A percentile compares a stretch with the other conserved stretches of the same genome.
Evolutionary conservation across 1,284 basidiomycete species (phyloP).

Genomic region (Schizophyllum amplum): DNA sequence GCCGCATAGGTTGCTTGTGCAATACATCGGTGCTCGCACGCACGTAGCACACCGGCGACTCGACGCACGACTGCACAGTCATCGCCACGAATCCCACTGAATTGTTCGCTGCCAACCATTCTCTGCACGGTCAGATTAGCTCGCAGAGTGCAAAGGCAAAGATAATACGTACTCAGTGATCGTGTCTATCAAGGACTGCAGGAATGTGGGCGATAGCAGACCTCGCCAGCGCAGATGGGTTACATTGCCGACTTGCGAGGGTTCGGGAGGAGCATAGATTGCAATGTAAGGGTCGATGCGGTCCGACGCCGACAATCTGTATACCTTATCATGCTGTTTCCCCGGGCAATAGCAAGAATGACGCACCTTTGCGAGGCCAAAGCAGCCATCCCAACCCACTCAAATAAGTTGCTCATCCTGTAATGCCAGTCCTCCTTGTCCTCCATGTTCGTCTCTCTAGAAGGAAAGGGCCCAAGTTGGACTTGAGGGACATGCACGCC

Average conservation of each 20-base stretch:
- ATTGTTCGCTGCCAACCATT: neutral
- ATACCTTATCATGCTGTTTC: neutral
- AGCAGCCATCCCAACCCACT: slow-evolving; percentile 61
- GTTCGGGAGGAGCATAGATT: neutral
- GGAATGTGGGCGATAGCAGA: slow-evolving; percentile 40
- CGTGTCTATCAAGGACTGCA: slow-evolving; percentile 28
- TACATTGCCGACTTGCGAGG: slow-evolving; percentile 28
- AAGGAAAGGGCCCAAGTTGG: slow-evolving; percentile 19
- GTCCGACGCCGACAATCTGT: slow-evolving; percentile 27
- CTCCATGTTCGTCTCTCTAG: slow-evolving; percentile 19
- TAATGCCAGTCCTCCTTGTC: slow-evolving; percentile 40
- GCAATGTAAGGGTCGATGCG: slow-evolving; percentile 30
- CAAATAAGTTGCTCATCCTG: slow-evolving; percentile 40
- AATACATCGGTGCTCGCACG: too few species aligned
- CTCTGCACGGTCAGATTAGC: neutral
- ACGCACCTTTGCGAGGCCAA: neutral
- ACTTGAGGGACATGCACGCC: slow-evolving; percentile 27
- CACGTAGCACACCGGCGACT: slow-evolving; percentile 30
- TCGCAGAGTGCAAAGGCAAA: neutral
- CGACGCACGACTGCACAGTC: slow-evolving; percentile 27
- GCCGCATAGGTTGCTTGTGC: slow-evolving; percentile 21
- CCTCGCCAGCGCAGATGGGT: slow-evolving; percentile 41
- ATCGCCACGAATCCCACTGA: slow-evolving; percentile 21
- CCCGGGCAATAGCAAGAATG: neutral
- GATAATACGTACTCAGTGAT: slow-evolving; percentile 22